Conservation (phyloP, 2,329 filamentous ascomycete species). For the Aspergillus arachidicola region DNA sequence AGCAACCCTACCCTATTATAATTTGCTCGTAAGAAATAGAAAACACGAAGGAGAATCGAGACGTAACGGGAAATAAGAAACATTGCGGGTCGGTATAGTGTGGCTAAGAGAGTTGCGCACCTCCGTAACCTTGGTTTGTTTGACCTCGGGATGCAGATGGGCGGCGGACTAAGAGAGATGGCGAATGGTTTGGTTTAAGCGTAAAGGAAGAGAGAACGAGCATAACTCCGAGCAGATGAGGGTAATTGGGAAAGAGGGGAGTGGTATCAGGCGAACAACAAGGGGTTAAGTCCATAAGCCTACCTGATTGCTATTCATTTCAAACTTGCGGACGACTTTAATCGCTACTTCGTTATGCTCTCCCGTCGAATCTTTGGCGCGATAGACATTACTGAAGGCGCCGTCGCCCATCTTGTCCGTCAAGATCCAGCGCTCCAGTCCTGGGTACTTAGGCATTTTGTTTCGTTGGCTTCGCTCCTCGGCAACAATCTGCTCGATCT, state of each 20-base stretch:
- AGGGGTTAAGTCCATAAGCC: conserved; percentile 46
- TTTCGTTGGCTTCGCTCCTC: conserved; percentile 86
- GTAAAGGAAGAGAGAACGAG: conserved; percentile 7
- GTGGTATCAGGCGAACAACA: conserved; percentile 21
- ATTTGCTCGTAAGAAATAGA: conserved; percentile 11
- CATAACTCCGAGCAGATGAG: neutral
- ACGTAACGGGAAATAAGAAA: neutral
- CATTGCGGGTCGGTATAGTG: neutral
- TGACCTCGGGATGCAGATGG: conserved; percentile 94
- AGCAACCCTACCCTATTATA: conserved; percentile 20
- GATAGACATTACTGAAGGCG: conserved; percentile 98
- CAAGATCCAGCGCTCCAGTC: conserved; percentile 81
- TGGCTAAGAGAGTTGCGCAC: conserved; percentile 62
- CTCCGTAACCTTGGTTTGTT: conserved; percentile 95
- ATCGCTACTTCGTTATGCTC: conserved; percentile 83
- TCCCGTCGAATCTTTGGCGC: conserved; percentile 74
- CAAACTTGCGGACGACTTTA: conserved; percentile 97
- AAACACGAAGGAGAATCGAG: conserved; percentile 29
- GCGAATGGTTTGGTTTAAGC: conserved; percentile 34
- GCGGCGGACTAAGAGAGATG: conserved; percentile 72
- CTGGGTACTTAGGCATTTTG: conserved; percentile 84
- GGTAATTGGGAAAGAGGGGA: neutral
- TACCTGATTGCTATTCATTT: conserved; percentile 99
- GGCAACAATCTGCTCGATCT: conserved; percentile 82
- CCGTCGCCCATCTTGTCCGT: conserved; percentile 98